Base-by-base conservation (phyloP, 2,329 filamentous ascomycete species). In the Spiromastix sp. region DNA sequence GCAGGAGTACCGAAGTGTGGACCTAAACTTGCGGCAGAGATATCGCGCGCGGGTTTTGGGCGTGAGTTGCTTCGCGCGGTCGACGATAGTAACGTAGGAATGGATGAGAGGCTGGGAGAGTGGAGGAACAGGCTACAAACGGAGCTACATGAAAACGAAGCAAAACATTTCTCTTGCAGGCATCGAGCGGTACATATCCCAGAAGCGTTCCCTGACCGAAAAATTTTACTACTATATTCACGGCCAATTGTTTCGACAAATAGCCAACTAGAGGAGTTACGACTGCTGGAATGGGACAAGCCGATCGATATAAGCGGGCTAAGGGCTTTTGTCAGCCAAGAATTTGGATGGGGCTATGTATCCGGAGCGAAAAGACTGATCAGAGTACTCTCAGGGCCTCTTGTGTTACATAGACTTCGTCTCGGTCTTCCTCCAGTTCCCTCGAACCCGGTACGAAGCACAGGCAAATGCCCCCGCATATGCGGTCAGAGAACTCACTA, bases 1-100 rank as follows among this genome's bases (percentile, higher is more conserved):
- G 83, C 85, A 37, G 91, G 91, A 0, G 80, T 98, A 11, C 78
- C 83, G 0, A 82, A 84, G 3, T 93, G 87, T 48, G 91, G 91
- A 2, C 76, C 85, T 32, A 93, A 89, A 52, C 68, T 87, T 8
- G 89, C 91, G 1, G 91, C 83, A 46, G 85, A 95, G 54, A 93
- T 91, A 36, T 87, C 87, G 21, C 76, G 76, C 49, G 91, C 85
- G 34, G 86, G 87, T 0, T 96, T 89, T 56, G 91, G 89, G 2
- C 73, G 69, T 39, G 74, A 80, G 22, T 62, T 96, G 3, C 3
- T 62, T 81, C 38, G 65, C 59, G 12, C 60, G 55, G 15, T 95
- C 79, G 83, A 77, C 6, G 48, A 48, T 1, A 43, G 47, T 12
- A 42, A 46, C n/a, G 33, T 46, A n/a, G 47, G 57, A 13, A 33